Percentiles rank a stretch among this genome's conserved stretches.
These are phyloP conservation scores for Ceratobasidium sp. DNA, from an alignment of 1,284 basidiomycete genomes.

Conservation along the genomic window DNA sequence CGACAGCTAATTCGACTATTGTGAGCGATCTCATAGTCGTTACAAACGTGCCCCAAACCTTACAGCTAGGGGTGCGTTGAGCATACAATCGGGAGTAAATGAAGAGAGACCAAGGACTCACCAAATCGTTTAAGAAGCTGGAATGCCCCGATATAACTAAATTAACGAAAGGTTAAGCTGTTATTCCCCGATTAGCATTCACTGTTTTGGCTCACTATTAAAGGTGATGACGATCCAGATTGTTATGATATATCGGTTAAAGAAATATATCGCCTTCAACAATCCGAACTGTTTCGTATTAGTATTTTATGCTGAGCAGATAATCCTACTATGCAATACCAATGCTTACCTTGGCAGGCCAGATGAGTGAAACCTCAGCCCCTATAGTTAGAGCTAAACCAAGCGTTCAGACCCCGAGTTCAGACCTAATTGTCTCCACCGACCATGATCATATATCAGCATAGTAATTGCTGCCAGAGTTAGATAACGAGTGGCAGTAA, in stretches of 20 bases:
- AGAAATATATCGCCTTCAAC: constrained; percentile 16
- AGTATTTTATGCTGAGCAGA: not conserved
- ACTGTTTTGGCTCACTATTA: not conserved
- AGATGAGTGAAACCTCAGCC: constrained; percentile 27
- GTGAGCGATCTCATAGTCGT: not conserved
- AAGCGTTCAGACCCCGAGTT: not conserved
- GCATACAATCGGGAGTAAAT: too few relatives aligned
- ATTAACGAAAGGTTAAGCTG: not conserved
- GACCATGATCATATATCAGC: constrained; percentile 22
- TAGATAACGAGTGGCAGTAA: constrained; percentile 20
- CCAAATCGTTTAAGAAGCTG: not conserved
- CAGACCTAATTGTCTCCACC: not conserved
- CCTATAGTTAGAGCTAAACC: constrained; percentile 1
- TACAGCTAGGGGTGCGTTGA: not conserved
- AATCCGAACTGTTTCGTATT: not conserved
- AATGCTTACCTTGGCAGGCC: constrained; percentile 35
- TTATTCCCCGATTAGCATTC: too few relatives aligned
- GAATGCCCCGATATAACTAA: not conserved
- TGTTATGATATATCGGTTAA: constrained; percentile 28
- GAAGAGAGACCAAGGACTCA: not conserved
- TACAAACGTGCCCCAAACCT: not conserved
- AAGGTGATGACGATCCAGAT: not conserved
- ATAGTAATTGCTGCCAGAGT: constrained; percentile 29
- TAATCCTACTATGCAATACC: too few relatives aligned
- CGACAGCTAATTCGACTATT: constrained; percentile 2